These are phyloP conservation scores for Corynascus novoguineensis DNA, from an alignment of 495 filamentous ascomycete species.

Conservation along the genomic window DNA sequence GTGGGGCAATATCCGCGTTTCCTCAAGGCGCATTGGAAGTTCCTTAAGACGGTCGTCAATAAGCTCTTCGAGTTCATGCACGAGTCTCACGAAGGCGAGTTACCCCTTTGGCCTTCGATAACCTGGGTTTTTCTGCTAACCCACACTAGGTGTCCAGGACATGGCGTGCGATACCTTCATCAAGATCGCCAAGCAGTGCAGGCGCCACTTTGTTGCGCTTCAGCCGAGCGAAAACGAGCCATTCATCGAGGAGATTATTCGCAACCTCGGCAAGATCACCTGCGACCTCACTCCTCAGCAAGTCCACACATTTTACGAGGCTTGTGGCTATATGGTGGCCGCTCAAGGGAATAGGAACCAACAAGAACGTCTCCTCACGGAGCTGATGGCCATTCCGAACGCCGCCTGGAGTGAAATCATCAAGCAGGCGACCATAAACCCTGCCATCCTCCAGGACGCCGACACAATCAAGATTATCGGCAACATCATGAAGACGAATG, in stretches of 20 bases:
- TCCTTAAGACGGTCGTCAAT: slow-evolving; percentile 98
- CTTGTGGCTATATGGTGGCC: slow-evolving; percentile 98
- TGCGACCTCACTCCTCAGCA: slow-evolving; percentile 92
- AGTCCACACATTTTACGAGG: slow-evolving; percentile 98
- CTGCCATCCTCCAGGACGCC: slow-evolving; percentile 74
- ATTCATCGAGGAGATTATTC: slow-evolving; percentile 98
- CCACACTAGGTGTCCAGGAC: slow-evolving; percentile 76
- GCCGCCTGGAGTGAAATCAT: slow-evolving; percentile 95
- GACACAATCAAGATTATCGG: slow-evolving; percentile 97
- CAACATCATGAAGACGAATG: slow-evolving; percentile 99
- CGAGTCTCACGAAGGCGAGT: slow-evolving; percentile 90
- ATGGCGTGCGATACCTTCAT: slow-evolving; percentile 99
- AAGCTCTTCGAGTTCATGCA: slow-evolving; percentile 99
- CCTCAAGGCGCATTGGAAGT: slow-evolving; percentile 99
- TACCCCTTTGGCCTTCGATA: not conserved
- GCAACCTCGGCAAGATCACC: slow-evolving; percentile 91
- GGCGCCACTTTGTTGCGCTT: slow-evolving; percentile 91
- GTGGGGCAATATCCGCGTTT: slow-evolving; percentile 98
- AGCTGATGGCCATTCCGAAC: slow-evolving; percentile 91
- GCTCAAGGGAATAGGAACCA: slow-evolving; percentile 89
- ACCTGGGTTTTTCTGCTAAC: not conserved
- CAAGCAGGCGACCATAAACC: slow-evolving; percentile 69
- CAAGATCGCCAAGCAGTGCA: slow-evolving; percentile 98
- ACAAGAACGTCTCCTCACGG: slow-evolving; percentile 84
- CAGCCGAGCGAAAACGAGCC: slow-evolving; percentile 92